Evolutionary conservation across 352 stramenopile species (phyloP).

Genomic region (Phytophthora pisi): DNA sequence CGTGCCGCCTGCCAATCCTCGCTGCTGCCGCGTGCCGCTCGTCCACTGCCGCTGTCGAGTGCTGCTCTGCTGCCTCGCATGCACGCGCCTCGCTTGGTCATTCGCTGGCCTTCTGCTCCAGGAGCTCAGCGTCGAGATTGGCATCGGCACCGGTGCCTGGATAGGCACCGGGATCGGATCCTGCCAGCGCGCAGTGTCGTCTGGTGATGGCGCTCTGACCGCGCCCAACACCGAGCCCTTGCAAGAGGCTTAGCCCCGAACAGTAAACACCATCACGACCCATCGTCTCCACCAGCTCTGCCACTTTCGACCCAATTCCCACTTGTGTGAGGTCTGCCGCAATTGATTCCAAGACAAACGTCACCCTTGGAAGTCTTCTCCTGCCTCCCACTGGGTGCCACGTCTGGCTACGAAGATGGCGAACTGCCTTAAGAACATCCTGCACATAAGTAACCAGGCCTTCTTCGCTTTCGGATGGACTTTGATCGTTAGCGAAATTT

Average conservation of each 20-base stretch:
- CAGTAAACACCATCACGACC: slow-evolving; percentile 2
- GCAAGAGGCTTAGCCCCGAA: neutral
- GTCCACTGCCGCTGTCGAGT: neutral
- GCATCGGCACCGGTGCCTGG: neutral
- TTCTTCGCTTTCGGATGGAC: neutral
- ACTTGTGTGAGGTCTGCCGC: neutral
- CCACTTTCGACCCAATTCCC: neutral
- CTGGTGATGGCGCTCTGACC: neutral
- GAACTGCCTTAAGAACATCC: neutral
- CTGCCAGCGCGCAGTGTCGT: neutral
- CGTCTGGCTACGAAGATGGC: neutral
- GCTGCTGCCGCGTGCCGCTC: neutral
- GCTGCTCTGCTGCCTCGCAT: neutral
- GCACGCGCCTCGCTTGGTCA: neutral
- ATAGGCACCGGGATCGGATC: neutral
- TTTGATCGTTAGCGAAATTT: neutral
- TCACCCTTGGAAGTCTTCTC: neutral
- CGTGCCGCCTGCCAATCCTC: neutral
- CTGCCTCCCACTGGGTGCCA: neutral
- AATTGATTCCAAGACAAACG: slow-evolving; percentile 6
- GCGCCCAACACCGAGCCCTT: neutral
- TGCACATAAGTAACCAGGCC: neutral
- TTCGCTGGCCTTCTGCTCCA: neutral
- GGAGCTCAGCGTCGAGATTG: neutral
- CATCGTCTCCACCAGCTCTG: slow-evolving; percentile 3